These are phyloP conservation scores for Cladophialophora yegresii DNA, from an alignment of 2,329 filamentous ascomycete species.

Conservation along the genomic window DNA sequence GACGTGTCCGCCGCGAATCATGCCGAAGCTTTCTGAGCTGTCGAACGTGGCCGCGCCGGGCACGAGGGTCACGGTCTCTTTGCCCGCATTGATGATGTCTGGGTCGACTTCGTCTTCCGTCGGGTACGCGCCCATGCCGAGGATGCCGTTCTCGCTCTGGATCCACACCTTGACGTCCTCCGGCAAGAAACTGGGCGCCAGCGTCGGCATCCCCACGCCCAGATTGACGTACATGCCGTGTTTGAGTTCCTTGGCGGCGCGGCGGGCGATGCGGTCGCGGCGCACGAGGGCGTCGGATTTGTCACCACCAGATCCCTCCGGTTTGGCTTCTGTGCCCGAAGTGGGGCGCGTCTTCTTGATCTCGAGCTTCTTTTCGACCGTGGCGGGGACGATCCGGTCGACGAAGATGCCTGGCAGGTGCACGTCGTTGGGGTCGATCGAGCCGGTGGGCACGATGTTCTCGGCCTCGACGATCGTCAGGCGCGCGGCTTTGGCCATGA, in stretches of 20 bases:
- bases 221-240: constrained; percentile 79
- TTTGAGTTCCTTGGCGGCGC: constrained; percentile 79
- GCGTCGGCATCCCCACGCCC: constrained; percentile 80
- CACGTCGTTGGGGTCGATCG: constrained; percentile 71
- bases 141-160: constrained; percentile 82
- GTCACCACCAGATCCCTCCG: too few species aligned
- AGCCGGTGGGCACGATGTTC: constrained; percentile 74
- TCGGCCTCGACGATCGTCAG: constrained; percentile 83
- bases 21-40: constrained; percentile 77
- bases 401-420: constrained; percentile 82
- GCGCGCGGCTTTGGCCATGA: constrained; percentile 79
- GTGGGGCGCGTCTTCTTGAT: constrained; percentile 60
- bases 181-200: constrained; percentile 76
- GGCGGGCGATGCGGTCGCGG: constrained; percentile 70
- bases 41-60: constrained; percentile 78
- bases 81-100: constrained; percentile 83
- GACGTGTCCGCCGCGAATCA: constrained; percentile 83
- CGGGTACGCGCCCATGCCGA: constrained; percentile 81
- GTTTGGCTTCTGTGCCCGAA: too few species aligned
- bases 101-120: constrained; percentile 70
- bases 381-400: constrained; percentile 75
- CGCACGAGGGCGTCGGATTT: constrained; percentile 53
- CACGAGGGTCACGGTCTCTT: constrained; percentile 79
- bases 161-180: constrained; percentile 72
- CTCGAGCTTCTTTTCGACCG: constrained; percentile 71